These are phyloP conservation scores for Dioscorea dumetorum DNA, from an alignment of 106 monocot species.

Conservation along the genomic window DNA sequence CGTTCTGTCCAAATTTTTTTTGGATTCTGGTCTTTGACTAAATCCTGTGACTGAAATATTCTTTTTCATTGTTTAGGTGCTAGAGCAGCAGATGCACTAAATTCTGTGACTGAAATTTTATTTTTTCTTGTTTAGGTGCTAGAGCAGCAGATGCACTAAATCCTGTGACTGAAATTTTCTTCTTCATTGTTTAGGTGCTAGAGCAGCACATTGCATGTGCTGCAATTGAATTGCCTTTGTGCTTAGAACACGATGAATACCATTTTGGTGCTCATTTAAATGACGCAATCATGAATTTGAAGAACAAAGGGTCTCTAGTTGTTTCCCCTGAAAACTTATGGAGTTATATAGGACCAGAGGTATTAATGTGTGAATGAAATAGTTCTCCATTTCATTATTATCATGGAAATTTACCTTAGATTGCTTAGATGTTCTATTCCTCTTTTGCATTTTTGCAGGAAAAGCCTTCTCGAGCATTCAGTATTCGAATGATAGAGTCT, in stretches of 20 bases:
- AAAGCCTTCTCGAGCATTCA: slow-evolving; percentile 49
- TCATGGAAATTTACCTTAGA: no score
- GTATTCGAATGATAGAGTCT: slow-evolving; percentile 76
- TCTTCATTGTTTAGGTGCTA: slow-evolving; percentile 35
- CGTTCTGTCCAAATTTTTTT: background rate
- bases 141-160: no score
- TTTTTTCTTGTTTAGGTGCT: background rate
- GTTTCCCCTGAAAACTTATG: slow-evolving; percentile 40
- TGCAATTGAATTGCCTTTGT: slow-evolving; percentile 78
- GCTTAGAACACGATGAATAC: slow-evolving; percentile 59
- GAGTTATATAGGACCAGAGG: slow-evolving; percentile 85
- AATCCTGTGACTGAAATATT: background rate
- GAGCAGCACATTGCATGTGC: slow-evolving; percentile 88
- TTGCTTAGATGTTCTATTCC: slow-evolving; percentile 1
- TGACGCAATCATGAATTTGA: slow-evolving; percentile 34
- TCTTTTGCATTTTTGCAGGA: slow-evolving; percentile 25
- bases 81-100: slow-evolving; percentile 58
- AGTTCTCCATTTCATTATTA: background rate
- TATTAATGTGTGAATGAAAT: slow-evolving; percentile 7
- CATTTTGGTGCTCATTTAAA: slow-evolving; percentile 61
- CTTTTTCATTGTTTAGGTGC: background rate
- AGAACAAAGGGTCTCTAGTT: slow-evolving; percentile 44
- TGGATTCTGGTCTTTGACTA: background rate
- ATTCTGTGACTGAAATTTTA: background rate
- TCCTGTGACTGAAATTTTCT: background rate